A percentile compares a stretch with the other conserved stretches of the same genome.
phyloP scores from a whole-genome alignment of 2,329 filamentous ascomycete species.

The Penicillium sclerotiorum region DNA sequence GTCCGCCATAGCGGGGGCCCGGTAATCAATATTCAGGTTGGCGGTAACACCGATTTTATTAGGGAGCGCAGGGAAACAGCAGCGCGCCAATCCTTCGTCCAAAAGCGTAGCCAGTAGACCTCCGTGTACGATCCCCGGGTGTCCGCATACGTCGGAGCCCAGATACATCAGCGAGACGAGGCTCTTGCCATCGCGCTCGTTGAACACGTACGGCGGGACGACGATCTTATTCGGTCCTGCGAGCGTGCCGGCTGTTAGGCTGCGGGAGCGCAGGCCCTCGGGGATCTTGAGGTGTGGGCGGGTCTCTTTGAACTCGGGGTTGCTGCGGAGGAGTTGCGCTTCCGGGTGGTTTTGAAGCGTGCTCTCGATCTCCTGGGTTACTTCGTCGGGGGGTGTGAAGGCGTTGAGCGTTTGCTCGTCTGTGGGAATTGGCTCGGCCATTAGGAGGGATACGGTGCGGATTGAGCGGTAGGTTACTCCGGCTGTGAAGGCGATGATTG shows the following conservation, averaged over 20 bases:
- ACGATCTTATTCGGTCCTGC: conserved; percentile 73
- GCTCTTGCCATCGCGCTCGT: conserved; percentile 68
- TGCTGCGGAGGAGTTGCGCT: conserved; percentile 66
- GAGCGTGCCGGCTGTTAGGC: conserved; percentile 80
- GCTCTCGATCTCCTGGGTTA: conserved; percentile 64
- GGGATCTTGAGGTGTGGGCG: conserved; percentile 89
- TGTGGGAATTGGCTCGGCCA: conserved; percentile 51
- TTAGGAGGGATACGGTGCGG: conserved; percentile 32
- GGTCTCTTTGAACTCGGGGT: conserved; percentile 70
- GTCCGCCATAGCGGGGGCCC: conserved; percentile 73
- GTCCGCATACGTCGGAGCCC: conserved; percentile 79
- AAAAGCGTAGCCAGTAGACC: conserved; percentile 89
- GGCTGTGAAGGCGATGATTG: conserved; percentile 35
- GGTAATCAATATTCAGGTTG: conserved; percentile 79
- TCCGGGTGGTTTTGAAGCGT: conserved; percentile 76
- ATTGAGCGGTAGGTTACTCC: conserved; percentile 33
- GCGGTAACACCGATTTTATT: conserved; percentile 82
- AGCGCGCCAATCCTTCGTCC: conserved; percentile 85
- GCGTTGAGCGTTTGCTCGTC: conserved; percentile 73
- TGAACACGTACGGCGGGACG: conserved; percentile 79
- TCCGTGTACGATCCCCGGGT: conserved; percentile 88
- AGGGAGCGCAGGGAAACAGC: conserved; percentile 84
- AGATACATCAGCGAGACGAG: conserved; percentile 76
- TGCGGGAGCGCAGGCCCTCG: conserved; percentile 66
- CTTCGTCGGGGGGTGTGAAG: conserved; percentile 62